Conservation (phyloP, 495 filamentous ascomycete species). For the Podospora didyma region DNA sequence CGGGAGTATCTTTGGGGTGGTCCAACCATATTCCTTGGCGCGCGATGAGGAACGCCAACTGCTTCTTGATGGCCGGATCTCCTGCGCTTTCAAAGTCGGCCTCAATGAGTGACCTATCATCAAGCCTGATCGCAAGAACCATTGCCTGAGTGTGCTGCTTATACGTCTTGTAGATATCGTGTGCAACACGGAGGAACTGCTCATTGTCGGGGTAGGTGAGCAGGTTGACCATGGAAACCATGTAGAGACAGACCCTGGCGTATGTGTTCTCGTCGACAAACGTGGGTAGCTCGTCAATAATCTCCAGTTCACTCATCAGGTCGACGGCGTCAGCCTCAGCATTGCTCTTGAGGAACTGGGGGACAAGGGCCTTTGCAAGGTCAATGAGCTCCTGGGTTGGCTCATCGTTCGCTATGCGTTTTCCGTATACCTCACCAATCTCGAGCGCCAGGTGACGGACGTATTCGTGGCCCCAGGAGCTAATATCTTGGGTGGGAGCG, state of each 20-base stretch:
- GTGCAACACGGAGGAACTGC: slow-evolving; percentile 84
- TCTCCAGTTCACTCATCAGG: slow-evolving; percentile 92
- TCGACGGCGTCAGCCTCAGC: slow-evolving; percentile 98
- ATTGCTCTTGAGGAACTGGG: slow-evolving; percentile 94
- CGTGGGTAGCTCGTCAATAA: slow-evolving; percentile 85
- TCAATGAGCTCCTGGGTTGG: slow-evolving; percentile 69
- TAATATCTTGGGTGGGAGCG: slow-evolving; percentile 85
- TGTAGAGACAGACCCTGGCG: slow-evolving; percentile 88
- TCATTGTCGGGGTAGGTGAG: slow-evolving; percentile 97
- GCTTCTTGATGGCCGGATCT: slow-evolving; percentile 81
- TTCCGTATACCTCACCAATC: slow-evolving; percentile 88
- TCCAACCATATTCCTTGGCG: slow-evolving; percentile 88
- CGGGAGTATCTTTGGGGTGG: slow-evolving; percentile 45
- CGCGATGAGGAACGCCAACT: slow-evolving; percentile 90
- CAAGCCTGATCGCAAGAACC: slow-evolving; percentile 87
- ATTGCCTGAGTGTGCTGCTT: slow-evolving; percentile 90
- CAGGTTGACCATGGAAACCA: slow-evolving; percentile 98
- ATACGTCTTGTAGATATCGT: slow-evolving; percentile 87
- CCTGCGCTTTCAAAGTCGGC: slow-evolving; percentile 72
- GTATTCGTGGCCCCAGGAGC: slow-evolving; percentile 98
- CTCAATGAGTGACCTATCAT: slow-evolving; percentile 76
- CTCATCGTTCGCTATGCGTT: slow-evolving; percentile 58
- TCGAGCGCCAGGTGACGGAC: slow-evolving; percentile 93
- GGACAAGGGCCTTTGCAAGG: slow-evolving; percentile 78
- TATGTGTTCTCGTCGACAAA: slow-evolving; percentile 95